These are phyloP conservation scores for Kurtzmaniella quercitrusa DNA, from an alignment of 1,139 yeast species.

Conservation along the genomic window DNA sequence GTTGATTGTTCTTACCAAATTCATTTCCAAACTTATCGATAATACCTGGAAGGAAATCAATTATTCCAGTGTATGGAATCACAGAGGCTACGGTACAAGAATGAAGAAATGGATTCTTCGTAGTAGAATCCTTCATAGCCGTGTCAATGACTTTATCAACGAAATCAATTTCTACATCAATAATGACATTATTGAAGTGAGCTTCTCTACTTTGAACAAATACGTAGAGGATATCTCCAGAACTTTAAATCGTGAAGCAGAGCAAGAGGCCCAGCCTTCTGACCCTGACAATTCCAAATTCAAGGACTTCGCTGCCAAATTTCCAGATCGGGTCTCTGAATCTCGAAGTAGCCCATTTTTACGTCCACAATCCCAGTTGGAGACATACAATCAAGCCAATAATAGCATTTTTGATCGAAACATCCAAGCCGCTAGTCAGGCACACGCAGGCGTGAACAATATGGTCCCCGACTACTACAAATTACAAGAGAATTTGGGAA, in stretches of 20 bases:
- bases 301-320: too few species aligned
- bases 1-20: constrained; percentile 59
- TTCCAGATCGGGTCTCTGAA: neutral
- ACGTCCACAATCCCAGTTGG: neutral
- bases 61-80: constrained; percentile 65
- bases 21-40: constrained; percentile 56
- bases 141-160: constrained; percentile 59
- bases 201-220: constrained; percentile 41
- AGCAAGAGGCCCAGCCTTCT: neutral
- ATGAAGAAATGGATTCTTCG: constrained; percentile 55
- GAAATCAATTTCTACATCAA: constrained; percentile 56
- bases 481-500: constrained; percentile 48
- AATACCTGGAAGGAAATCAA: constrained; percentile 72
- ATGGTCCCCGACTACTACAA: constrained; percentile 41
- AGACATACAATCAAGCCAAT: constrained; percentile 11
- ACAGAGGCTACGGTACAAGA: constrained; percentile 33
- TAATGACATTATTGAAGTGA: constrained; percentile 57
- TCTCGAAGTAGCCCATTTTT: neutral
- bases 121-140: constrained; percentile 53
- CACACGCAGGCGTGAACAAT: constrained; percentile 3
- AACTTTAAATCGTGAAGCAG: constrained; percentile 12
- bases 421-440: constrained; percentile 12
- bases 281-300: neutral
- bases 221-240: constrained; percentile 17
- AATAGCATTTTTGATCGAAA: constrained; percentile 30